Conservation (phyloP, 2,329 filamentous ascomycete species). For the Calonectria montana region DNA sequence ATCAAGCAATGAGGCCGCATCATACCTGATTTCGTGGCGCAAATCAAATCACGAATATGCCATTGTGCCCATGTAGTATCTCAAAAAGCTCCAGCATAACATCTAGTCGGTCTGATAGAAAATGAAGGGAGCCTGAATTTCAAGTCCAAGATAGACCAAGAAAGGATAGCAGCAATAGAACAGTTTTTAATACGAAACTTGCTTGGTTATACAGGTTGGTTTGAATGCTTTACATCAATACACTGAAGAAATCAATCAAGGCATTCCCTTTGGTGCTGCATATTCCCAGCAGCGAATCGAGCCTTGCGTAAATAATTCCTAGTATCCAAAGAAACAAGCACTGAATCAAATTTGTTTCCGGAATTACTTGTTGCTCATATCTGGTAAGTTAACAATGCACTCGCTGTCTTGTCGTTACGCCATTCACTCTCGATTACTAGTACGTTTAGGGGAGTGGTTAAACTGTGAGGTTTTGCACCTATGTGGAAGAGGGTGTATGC, state of each 20-base stretch:
- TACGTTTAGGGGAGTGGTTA: too few species aligned
- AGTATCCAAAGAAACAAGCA: neutral
- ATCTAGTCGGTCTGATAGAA: neutral
- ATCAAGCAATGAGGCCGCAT: neutral
- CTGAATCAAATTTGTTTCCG: neutral
- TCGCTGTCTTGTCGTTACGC: too few species aligned
- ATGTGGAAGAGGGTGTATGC: neutral
- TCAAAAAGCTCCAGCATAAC: neutral
- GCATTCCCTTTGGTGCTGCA: neutral
- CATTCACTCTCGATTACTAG: neutral
- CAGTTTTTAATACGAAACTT: too few species aligned
- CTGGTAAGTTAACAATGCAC: neutral
- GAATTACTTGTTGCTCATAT: neutral
- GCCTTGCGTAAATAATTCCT: neutral
- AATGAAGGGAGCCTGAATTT: neutral
- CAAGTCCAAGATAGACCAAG: neutral
- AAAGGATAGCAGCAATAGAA: neutral
- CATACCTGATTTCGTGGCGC: neutral
- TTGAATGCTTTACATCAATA: neutral
- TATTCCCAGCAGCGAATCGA: neutral
- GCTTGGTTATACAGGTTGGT: neutral
- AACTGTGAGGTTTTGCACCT: too few species aligned
- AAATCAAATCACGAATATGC: neutral
- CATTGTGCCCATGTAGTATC: neutral
- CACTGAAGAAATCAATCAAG: neutral